Percentiles rank a stretch among this genome's conserved stretches.
These are phyloP conservation scores for Hypsizygus ulmarius DNA, from an alignment of 1,284 basidiomycete genomes.

Conservation along the genomic window DNA sequence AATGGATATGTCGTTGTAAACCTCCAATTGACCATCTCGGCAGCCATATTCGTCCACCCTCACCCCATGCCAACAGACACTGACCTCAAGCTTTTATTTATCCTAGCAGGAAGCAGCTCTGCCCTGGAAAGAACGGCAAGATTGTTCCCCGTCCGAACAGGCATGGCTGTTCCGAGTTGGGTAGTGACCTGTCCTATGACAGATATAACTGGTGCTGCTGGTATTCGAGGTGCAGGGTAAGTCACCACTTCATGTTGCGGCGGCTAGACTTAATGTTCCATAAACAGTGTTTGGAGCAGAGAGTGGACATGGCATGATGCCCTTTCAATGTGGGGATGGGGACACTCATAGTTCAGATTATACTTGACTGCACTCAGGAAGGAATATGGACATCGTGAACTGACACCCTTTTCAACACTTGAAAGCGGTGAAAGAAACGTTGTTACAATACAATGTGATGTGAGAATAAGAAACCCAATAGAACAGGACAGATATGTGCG, in stretches of 20 bases:
- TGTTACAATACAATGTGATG: conserved; percentile 77
- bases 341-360: conserved; percentile 9
- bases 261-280: not conserved
- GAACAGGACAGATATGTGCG: conserved; percentile 30
- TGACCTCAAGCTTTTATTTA: conserved; percentile 47
- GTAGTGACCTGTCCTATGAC: conserved; percentile 52
- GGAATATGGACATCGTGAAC: conserved; percentile 5
- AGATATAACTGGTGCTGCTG: conserved; percentile 62
- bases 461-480: conserved; percentile 40
- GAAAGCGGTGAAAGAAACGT: conserved; percentile 46
- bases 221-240: conserved; percentile 72
- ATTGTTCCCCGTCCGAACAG: conserved; percentile 81
- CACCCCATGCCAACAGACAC: conserved; percentile 47
- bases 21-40: not conserved
- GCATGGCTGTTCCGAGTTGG: conserved; percentile 75
- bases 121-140: conserved; percentile 66
- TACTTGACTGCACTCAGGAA: conserved; percentile 1
- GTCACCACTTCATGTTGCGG: conserved; percentile 19
- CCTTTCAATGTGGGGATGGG: conserved; percentile 47
- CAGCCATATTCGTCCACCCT: conserved; percentile 54
- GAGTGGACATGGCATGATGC: conserved; percentile 56
- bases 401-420: conserved; percentile 47
- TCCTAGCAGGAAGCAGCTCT: conserved; percentile 52
- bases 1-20: conserved; percentile 43
- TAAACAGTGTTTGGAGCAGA: conserved; percentile 45